Base-by-base conservation (phyloP, 352 stramenopile species). In the Pythium aristosporum region DNA sequence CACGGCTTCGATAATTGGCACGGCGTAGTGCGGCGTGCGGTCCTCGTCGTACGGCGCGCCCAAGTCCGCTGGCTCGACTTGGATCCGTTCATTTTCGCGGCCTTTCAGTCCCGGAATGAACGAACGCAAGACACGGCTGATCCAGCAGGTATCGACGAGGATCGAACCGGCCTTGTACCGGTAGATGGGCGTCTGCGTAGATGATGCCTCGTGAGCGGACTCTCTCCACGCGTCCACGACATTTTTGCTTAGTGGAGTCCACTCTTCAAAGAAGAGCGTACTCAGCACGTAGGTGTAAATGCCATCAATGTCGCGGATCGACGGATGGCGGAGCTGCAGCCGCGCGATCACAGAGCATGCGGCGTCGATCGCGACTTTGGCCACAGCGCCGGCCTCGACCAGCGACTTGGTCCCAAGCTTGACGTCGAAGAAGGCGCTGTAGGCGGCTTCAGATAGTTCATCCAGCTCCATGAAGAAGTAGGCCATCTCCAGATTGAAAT, bases 331-430 rank as follows among this genome's bases (percentile, higher is more conserved):
- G 10, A 71, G 46, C 63, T 76, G 63, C 6, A 78, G 42, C 36
- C 23, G 37, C 8, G 61, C 60, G 2, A 73, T 79, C 11, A 75
- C 50, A 0, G 63, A 47, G 1, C 20, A 53, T 0, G 61, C 74
- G 37, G 30, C 47, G 12, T 73, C 52, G 13, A 77, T 73, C 1
- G 71, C 71, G 13, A 77, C 23, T 21, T 79, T 73, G 0, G 69
- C 62, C 13, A 77, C 71, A 0, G 70, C 57, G 0, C 65, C 63
- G 3, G 74, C 68, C 25, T 81, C 71, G 20, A 79, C 44, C 43
- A 81, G 64, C 20, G 74, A 75, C 25, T 65, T 67, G 20, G 64
- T 41, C 50, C 77, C 54, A 10, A 59, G 65, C 49, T 81, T 81
- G 12, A 81, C 74, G 15, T 76, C 51, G 5, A 57, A 32, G 18